Base-by-base conservation (phyloP, 2,329 filamentous ascomycete species). In the Claviceps purpurea region DNA sequence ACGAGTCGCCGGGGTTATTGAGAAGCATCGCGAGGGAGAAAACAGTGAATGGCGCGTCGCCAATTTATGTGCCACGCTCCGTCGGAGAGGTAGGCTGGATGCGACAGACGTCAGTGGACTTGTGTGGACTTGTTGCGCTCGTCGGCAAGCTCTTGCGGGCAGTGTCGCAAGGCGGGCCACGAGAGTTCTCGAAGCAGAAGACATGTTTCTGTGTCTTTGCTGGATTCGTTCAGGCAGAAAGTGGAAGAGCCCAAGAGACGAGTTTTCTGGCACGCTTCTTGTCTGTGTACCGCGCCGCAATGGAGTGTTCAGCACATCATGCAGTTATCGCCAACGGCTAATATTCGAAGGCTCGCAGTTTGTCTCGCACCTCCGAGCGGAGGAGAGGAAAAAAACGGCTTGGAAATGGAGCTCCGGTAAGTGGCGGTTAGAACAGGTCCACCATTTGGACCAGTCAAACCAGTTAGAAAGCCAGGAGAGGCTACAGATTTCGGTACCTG, bases 21-120 rank as follows among this genome's bases (percentile, higher is more conserved):
- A 85, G 66, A 96, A 93, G 51, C 65, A 67, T 62, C 83, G 64
- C 20, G 53, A 58, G 34, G 58, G 34, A 24, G 45, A 3, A 4
- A 39, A 14, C 8, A 38, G 16, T 3, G 34, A 49, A 37, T 18
- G 18, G 26, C n/a, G 18, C 13, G 24, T 30, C 11, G 47, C 22
- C 13, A 24, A 13, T 11, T 26, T 42, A 1, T 26, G 41, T 11
- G 43, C 30, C 34, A 42, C 18, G 16, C 16, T 47, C 22, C 37
- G 50, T 24, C 16, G 20, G 22, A 18, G 38, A 22, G 13, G 40
- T 34, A 20, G 48, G n/a, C 48, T 50, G 38, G 41, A 42, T 39
- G 51, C 34, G 30, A 49, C 24, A n/a, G 47, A 41, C n/a, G 38
- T 11, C 11, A 24, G 42, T 53, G 52, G 30, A 55, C 55, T 40